These are phyloP conservation scores for Leishmania arabica DNA, from an alignment of 208 protist species.

Conservation along the genomic window DNA sequence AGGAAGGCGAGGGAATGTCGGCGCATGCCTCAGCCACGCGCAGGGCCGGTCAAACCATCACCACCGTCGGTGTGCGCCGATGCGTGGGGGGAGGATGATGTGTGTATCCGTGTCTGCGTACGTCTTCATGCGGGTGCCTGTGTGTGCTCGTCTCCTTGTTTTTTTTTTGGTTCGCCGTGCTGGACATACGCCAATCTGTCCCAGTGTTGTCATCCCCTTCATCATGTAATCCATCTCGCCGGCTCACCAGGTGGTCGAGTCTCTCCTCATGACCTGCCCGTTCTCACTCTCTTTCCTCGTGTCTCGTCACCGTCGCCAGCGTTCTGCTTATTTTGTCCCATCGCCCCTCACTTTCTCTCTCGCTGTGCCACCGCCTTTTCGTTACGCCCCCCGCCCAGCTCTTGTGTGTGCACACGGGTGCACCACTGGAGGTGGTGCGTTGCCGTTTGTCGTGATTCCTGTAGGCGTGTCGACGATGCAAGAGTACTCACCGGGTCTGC, in stretches of 20 bases:
- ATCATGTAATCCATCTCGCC: background rate
- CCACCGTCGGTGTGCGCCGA: background rate
- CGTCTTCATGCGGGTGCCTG: background rate
- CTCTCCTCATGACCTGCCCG: slow-evolving; percentile 8
- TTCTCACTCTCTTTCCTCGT: slow-evolving; percentile 10
- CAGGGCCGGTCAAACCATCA: background rate
- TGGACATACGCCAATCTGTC: background rate
- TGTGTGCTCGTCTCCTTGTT: background rate
- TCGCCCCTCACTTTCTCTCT: background rate
- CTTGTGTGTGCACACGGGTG: background rate
- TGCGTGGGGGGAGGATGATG: background rate
- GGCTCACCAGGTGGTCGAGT: background rate
- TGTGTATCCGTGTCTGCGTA: slow-evolving; percentile 1
- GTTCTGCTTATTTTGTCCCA: background rate
- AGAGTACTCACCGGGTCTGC: background rate
- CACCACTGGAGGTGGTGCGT: background rate
- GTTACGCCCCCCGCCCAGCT: too few species aligned
- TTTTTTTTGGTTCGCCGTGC: background rate
- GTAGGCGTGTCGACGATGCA: background rate
- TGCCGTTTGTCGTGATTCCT: background rate
- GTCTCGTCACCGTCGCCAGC: background rate
- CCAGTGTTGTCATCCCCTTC: background rate
- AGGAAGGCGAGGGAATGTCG: background rate
- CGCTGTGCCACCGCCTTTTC: background rate
- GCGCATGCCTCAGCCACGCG: background rate